Evolutionary conservation across 2,329 filamentous ascomycete species (phyloP), one percentile per base, ranked within the genome.

Genomic region (Ilyonectria sp.): DNA sequence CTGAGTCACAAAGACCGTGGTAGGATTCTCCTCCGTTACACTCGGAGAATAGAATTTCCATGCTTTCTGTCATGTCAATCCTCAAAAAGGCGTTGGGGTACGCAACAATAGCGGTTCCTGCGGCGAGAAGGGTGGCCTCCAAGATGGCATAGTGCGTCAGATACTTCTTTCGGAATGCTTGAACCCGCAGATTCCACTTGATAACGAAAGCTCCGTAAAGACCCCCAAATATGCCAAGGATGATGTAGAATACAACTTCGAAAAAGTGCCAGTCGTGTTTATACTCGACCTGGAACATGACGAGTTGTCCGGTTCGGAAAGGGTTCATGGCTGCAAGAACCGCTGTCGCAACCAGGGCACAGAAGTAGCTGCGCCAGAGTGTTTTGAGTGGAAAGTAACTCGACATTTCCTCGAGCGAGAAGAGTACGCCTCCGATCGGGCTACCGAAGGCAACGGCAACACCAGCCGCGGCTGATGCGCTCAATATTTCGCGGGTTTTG

Each of bases 61-160:
- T 98, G 84, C 94, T 97, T 83, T 98, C 95, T 0, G 96, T 98
- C 96, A 99, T 98, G 81, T 99, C 97, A 75, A 98, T 98, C 62
- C 94, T 88, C 63, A 99, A 79, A 72, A 99, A 98, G 79, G 93
- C 94, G 75, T 99, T 99, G 1, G 95, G 96, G 77, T 97, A 99
- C 81, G 95, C 98, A n/a, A 99, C 86, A 26, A 98, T 86, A 10
- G 95, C 96, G 4, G 96, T 99, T 8, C 90, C 87, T 0, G 91
- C 89, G 1, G 96, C 95, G 46, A 99, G 84, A 17, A 97, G 81
- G 1, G 94, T 95, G 0, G 94, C 93, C 80, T 99, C 96, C 4
- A 95, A 86, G 35, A 98, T 89, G 7, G 95, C 92, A 80, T 97
- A 96, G 69, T 93, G 88, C 2, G 90, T 86, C 4, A 99, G 87